Base-by-base conservation (phyloP, 1,284 basidiomycete genomes). In the Rhodotorula sp. region DNA sequence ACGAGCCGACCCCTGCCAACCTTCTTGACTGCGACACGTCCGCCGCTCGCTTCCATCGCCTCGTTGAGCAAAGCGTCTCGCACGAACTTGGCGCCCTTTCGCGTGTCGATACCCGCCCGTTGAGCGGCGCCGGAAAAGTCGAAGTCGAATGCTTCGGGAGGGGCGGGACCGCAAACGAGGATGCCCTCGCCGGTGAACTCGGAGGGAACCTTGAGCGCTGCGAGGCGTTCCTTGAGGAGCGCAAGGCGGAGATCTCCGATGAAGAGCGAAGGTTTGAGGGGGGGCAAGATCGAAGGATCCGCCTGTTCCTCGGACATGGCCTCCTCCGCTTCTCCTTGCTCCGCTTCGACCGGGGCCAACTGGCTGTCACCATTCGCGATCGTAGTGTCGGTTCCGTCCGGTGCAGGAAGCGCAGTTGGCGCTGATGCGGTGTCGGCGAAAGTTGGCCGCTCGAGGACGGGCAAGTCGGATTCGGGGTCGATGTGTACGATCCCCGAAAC, bases 131-230 rank as follows among this genome's bases (percentile, higher is more conserved):
- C n/a, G 10, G 59, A 29, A n/a, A 70, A 64, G 52, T 65, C 62
- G 55, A 65, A 64, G 24, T 58, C 59, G 44, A 68, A 67, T 20
- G 66, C 62, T 55, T 73, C 68, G 20, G 76, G 62, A 27, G 73
- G 73, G 19, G 70, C 76, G 10, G 77, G 76, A 11, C 92, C 92
- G 78, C 94, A 98, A 27, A 98, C 86, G n/a, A 98, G 84, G 11
- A 95, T 89, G 83, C 94, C 94, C 81, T 96, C 93, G 29, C 94
- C 94, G 24, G 93, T 89, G 68, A 97, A 88, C 80, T 96, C 93
- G 1, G 94, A 91, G 39, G 90, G 88, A 59, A 97, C 88, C 9
- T 88, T 88, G 5, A 92, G 82, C 0, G 85, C 80, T 4, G 87
- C 84, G 22, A 98, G 83, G 13, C 89, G 86, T 22, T 87, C 80